Evolutionary conservation across 1,284 basidiomycete genomes (phyloP), one percentile per base, ranked within the genome.

Genomic region (Spongispora temasekensis): DNA sequence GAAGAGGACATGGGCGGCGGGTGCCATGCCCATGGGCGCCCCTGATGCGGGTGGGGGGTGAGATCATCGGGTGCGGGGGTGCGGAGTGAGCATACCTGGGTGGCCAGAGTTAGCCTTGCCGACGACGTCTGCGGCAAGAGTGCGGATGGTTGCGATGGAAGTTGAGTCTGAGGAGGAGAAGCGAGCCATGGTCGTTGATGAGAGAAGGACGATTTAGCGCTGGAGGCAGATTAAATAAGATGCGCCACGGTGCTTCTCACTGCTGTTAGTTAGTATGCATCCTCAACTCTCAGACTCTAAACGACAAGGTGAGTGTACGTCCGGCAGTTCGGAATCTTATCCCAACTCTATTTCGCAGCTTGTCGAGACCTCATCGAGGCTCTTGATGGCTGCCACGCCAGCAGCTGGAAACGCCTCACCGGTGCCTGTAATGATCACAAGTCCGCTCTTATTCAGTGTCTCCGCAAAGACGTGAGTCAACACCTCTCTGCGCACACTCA

Each of bases 21-120:
- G 93, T 21, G 94, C 94, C 90, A 95, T 88, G 68, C 93, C 91
- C 93, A 96, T 90, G 58, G 94, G 94, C 53, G 94, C 94, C 78
- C 91, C 90, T 89, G 42, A 30, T 57, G 50, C 60, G 56, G 58
- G 67, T 62, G n/a, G 51, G 53, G 54, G 51, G 46, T 27, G 57
- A 3, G 6, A 27, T 21, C 32, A 15, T 15, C 15, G 32, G 32
- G 32, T 15, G 19, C 32, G 37, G 34, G 4, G 8, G 12, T 21
- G 23, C 7, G 5, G 34, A 27, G 19, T 21, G 34, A 34, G 28
- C 76, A 65, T 59, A 89, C 93, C 93, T 62, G 93, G 94, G 79
- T 95, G 93, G 64, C 94, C 94, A 69, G 93, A 95, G 86, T 97
- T 97, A 72, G 94, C 89, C 79, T 93, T 87, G 61, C 77, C 84